Evolutionary conservation across 306 rosid species (phyloP), one percentile per base, ranked within the genome.

Genomic region (Begonia masoniana): DNA sequence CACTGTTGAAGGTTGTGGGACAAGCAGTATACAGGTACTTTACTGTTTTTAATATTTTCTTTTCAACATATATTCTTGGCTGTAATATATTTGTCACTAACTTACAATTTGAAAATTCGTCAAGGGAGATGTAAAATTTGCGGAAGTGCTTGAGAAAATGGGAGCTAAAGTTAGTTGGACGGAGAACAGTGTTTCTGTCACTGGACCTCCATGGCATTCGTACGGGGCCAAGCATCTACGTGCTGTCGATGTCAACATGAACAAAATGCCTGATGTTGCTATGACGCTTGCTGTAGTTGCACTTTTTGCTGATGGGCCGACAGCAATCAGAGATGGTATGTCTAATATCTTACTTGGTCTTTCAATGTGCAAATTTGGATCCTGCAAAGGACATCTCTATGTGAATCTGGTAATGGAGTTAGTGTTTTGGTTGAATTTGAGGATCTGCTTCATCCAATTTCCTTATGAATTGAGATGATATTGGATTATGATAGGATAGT

Each of bases 221-320:
- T 69, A 78, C 2, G 68, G 64, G 56, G 67, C 56, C 57, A 79
- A 82, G 59, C 84, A 77, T 66, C 75, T 92, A 77, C 79, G 64
- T 60, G 89, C 82, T 42, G 23, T 87, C 61, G 96, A 92, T 76
- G 96, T 87, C 66, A 82, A 92, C 64, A 92, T 92, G 99, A 92
- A 92, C 82, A 92, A 92, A 83, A 92, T 92, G 99, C 99, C 99
- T 6, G 99, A 92, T 79, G 99, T 87, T 83, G 99, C 96, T 59
- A 92, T 92, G 99, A 92, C 99, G 15, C 99, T 92, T 45, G 99
- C 99, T 41, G 96, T 86, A 9, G 96, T 81, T 58, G 96, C 99
- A 42, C 80, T 86, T 23, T 92, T 83, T 56, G 96, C 96, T 1
- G 67, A 92, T 58, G 96, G 99, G 36, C 80, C 95, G 46, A 83